phyloP scores from a whole-genome alignment of 2,329 filamentous ascomycete genomes.

The Fusarium humuli region DNA sequence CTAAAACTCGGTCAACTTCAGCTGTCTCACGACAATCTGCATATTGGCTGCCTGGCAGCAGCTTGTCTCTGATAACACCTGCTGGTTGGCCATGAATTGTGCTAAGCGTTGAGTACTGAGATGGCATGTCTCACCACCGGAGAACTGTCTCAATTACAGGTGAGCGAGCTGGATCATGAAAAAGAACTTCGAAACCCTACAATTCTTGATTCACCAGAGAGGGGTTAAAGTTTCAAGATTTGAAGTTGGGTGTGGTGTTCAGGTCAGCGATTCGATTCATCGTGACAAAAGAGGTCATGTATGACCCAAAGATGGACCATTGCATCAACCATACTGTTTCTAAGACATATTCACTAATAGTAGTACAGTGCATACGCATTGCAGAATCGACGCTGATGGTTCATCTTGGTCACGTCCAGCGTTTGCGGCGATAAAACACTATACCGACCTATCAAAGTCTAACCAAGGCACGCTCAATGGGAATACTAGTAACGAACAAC shows the following conservation, averaged over 20 bases:
- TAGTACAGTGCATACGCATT: not conserved
- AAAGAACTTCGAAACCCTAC: slow-evolving; percentile 3
- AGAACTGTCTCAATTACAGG: slow-evolving; percentile 16
- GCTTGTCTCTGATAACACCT: slow-evolving; percentile 11
- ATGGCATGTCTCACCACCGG: slow-evolving; percentile 30
- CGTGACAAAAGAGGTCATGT: slow-evolving; percentile 12
- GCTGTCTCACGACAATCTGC: slow-evolving; percentile 15
- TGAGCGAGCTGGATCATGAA: slow-evolving; percentile 8
- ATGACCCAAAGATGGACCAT: not conserved
- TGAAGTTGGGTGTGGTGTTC: slow-evolving; percentile 27
- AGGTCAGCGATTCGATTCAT: slow-evolving; percentile 17
- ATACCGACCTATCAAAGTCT: not conserved
- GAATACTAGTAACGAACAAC: not conserved
- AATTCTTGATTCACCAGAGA: not conserved
- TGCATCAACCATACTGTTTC: slow-evolving; percentile 12
- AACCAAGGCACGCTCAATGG: not conserved
- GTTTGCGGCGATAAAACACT: slow-evolving; percentile 4
- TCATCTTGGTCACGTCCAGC: slow-evolving; percentile 21
- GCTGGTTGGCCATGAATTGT: not conserved
- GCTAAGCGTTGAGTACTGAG: slow-evolving; percentile 21
- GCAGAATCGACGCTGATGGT: not conserved
- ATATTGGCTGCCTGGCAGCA: slow-evolving; percentile 29
- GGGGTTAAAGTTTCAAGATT: slow-evolving; percentile 32
- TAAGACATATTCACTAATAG: slow-evolving; percentile 15
- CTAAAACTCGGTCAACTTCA: slow-evolving; percentile 1